Conservation (phyloP, 208 protist genomes). For the Crithidia mellificae region DNA sequence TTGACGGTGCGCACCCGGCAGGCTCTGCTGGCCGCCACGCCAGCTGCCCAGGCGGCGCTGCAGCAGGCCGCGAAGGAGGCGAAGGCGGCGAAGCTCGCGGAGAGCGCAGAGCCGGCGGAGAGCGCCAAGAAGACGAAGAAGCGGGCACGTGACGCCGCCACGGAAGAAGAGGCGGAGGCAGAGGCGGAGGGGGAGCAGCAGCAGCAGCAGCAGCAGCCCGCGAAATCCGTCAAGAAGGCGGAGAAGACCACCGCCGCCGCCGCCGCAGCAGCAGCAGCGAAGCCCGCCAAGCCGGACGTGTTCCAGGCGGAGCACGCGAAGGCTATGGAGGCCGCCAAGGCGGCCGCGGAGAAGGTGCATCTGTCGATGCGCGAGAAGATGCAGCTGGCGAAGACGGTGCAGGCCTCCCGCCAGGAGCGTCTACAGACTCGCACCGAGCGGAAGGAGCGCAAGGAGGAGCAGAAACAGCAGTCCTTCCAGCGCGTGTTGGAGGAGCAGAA, state of each 20-base stretch:
- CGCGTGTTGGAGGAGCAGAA: conserved; percentile 86
- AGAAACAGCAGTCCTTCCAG: conserved; percentile 58
- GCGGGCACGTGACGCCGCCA: not conserved
- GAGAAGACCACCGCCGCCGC: conserved; percentile 12
- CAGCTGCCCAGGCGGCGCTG: conserved; percentile 25
- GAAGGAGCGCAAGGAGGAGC: conserved; percentile 46
- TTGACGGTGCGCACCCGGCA: conserved; percentile 76
- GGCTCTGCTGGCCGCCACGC: conserved; percentile 57
- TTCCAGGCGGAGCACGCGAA: conserved; percentile 58
- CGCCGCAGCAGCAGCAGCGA: not conserved
- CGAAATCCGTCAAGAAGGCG: conserved; percentile 2
- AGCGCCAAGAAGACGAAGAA: conserved; percentile 17
- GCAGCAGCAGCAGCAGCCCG: conserved; percentile 1
- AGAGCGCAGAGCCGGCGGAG: conserved; percentile 3
- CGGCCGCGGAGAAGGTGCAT: conserved; percentile 49
- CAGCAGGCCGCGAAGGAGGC: conserved; percentile 17
- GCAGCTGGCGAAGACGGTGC: conserved; percentile 52
- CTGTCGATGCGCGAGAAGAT: conserved; percentile 57
- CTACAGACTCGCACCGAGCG: conserved; percentile 40
- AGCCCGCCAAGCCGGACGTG: conserved; percentile 30
- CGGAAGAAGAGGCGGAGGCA: conserved; percentile 1
- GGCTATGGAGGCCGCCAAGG: conserved; percentile 62
- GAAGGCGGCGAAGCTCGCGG: conserved; percentile 28
- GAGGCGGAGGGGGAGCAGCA: not conserved
- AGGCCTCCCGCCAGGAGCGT: conserved; percentile 57